Evolutionary conservation across 2,329 filamentous ascomycete species (phyloP).

Genomic region (Cercospora berteroae): DNA sequence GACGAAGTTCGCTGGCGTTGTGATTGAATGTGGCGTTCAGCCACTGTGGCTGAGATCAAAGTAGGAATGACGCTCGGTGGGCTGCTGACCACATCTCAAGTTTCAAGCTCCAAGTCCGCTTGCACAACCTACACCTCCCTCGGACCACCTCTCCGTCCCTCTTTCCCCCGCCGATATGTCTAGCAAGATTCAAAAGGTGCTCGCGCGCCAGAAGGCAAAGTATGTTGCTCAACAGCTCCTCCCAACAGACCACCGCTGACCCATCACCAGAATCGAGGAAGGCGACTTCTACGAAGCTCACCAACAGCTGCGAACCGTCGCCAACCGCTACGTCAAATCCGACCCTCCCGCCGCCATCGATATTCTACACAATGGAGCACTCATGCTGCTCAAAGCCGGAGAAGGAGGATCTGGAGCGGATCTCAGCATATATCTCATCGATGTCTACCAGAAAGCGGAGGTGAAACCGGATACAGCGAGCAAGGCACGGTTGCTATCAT

Average conservation of each 20-base stretch:
- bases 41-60: neutral
- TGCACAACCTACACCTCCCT: neutral
- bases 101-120: neutral
- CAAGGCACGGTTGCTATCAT: slow-evolving; percentile 71
- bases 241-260: slow-evolving; percentile 4
- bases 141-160: neutral
- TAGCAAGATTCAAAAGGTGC: slow-evolving; percentile 67
- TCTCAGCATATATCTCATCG: slow-evolving; percentile 79
- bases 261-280: slow-evolving; percentile 67
- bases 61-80: neutral
- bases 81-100: slow-evolving; percentile 3
- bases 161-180: slow-evolving; percentile 25
- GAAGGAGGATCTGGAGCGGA: slow-evolving; percentile 93
- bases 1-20: too few species aligned
- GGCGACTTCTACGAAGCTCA: slow-evolving; percentile 97
- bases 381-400: slow-evolving; percentile 83
- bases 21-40: neutral
- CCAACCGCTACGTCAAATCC: slow-evolving; percentile 87
- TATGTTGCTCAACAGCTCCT: slow-evolving; percentile 37
- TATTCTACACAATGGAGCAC: slow-evolving; percentile 78
- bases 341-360: slow-evolving; percentile 86
- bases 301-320: slow-evolving; percentile 94
- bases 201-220: slow-evolving; percentile 75
- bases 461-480: slow-evolving; percentile 70
- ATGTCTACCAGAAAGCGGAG: slow-evolving; percentile 86